Conservation (phyloP, 805 yeast species). For the Metschnikowia similis region DNA sequence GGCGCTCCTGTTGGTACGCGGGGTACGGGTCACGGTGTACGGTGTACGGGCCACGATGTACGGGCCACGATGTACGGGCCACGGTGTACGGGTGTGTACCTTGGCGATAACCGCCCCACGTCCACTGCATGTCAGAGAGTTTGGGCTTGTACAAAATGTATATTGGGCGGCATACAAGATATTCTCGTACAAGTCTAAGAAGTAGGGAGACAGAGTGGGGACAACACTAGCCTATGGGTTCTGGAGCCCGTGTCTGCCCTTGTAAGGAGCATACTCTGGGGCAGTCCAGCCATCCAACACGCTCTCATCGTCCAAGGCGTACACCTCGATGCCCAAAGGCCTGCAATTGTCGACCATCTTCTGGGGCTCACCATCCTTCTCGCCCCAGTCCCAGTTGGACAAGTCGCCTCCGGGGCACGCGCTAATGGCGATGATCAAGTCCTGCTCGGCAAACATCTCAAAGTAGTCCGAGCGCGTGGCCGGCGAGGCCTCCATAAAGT, state of each 20-base stretch:
- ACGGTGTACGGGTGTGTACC: too few relatives aligned
- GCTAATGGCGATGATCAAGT: slow-evolving; percentile 57
- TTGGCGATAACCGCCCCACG: too few relatives aligned
- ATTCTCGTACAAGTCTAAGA: too few relatives aligned
- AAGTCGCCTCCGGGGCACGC: slow-evolving; percentile 73
- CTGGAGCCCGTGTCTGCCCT: slow-evolving; percentile 54
- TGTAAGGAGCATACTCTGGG: slow-evolving; percentile 49
- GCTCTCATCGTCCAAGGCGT: slow-evolving; percentile 43
- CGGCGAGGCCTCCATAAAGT: slow-evolving; percentile 69
- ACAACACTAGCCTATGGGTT: slow-evolving; percentile 2
- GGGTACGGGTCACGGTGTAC: too few relatives aligned
- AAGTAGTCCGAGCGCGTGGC: slow-evolving; percentile 56
- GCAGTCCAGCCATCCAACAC: slow-evolving; percentile 48
- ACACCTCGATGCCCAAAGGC: slow-evolving; percentile 61
- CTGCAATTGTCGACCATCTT: slow-evolving; percentile 62
- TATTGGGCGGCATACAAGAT: too few relatives aligned
- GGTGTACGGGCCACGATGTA: too few relatives aligned
- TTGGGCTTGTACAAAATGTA: too few relatives aligned
- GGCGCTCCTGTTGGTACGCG: too few relatives aligned
- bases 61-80: too few relatives aligned
- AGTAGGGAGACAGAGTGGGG: too few relatives aligned
- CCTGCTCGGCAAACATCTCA: slow-evolving; percentile 65
- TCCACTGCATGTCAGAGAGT: too few relatives aligned
- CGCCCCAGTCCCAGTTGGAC: slow-evolving; percentile 71
- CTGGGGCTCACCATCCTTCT: slow-evolving; percentile 41